phyloP scores from a whole-genome alignment of 139 green algal genomes.

The Auxenochlorella pyrenoidosa region DNA sequence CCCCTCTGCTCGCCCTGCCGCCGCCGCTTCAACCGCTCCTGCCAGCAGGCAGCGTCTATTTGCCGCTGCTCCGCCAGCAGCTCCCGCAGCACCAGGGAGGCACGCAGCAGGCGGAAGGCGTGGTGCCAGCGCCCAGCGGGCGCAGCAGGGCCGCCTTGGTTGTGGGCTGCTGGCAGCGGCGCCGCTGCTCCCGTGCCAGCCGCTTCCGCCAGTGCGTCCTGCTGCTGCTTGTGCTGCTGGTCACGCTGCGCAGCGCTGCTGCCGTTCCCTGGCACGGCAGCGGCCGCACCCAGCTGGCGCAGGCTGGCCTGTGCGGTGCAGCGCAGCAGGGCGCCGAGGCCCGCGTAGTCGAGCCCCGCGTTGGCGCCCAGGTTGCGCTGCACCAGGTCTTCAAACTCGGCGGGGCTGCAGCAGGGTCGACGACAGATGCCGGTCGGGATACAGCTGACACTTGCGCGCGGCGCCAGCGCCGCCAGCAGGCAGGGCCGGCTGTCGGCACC shows the following conservation, averaged over 20 bases:
- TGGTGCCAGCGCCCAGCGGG: not conserved
- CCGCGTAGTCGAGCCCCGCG: conserved; percentile 56
- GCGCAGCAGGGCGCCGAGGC: conserved; percentile 51
- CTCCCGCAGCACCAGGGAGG: not conserved
- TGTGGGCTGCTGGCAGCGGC: not conserved
- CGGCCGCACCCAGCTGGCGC: not conserved
- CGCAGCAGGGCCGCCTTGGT: not conserved
- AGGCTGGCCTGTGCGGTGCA: conserved; percentile 1
- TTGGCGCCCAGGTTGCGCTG: conserved; percentile 73
- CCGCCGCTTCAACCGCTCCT: not conserved
- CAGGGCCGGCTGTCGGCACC: no score
- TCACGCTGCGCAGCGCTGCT: not conserved
- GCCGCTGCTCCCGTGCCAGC: not conserved
- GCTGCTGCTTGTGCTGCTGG: not conserved
- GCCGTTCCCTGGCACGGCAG: not conserved
- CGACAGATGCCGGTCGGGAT: not conserved
- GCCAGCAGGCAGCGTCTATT: not conserved
- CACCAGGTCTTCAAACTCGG: conserved; percentile 81
- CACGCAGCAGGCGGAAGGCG: conserved; percentile 16
- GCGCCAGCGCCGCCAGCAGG: no score
- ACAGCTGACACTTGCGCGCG: no score
- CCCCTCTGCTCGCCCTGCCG: not conserved
- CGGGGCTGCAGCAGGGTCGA: not conserved
- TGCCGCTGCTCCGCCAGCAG: conserved; percentile 21
- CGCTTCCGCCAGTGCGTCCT: not conserved